Evolutionary conservation across 2,329 filamentous ascomycete genomes (phyloP), one percentile per base, ranked within the genome.

Genomic region (Tolypocladium capitatum): DNA sequence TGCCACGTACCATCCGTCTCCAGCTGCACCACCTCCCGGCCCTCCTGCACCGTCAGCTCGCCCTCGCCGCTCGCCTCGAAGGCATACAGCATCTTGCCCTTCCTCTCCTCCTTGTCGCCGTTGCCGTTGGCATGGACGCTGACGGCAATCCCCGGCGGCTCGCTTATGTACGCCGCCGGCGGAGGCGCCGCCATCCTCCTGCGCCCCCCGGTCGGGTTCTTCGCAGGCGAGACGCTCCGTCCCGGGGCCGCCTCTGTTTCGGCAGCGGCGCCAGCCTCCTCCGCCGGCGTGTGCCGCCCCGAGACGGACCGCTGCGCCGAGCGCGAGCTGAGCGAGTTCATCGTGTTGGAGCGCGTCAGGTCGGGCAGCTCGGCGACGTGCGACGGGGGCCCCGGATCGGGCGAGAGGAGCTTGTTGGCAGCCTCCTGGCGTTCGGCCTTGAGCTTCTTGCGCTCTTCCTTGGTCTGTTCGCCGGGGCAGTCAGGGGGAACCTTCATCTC

Each of bases 401-500:
- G 71, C 36, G 69, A 71, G 7, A 78, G 63, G 24, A 77, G 62
- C 31, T 79, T 69, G 58, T 83, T 86, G 13, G 90, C 84, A 5
- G 82, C 75, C 50, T 86, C 83, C 67, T 97, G 91, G 51, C 90
- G 79, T 62, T 90, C 84, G 38, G 77, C 76, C 67, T 97, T 97
- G 56, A 94, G 74, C 59, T 90, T 94, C 73, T 96, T 98, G 70
- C 83, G 90, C 58, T 95, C 90, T 52, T 97, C 92, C 66, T 97
- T 98, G 53, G 75, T 83, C 61, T 92, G 81, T 61, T 97, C 92
- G 45, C 92, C 92, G 0, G 92, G 92, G 60, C 92, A 98, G 61
- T 95, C 87, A 8, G 92, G 86, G 0, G 92, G 89, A 0, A 97
- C 92, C 67, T 97, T 98, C 84, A 98, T 92, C 70, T 98, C 88